Percentiles rank a stretch among this genome's conserved stretches.
These are phyloP conservation scores for Neurospora sp. DNA, from an alignment of 495 filamentous ascomycete species.

Conservation along the genomic window DNA sequence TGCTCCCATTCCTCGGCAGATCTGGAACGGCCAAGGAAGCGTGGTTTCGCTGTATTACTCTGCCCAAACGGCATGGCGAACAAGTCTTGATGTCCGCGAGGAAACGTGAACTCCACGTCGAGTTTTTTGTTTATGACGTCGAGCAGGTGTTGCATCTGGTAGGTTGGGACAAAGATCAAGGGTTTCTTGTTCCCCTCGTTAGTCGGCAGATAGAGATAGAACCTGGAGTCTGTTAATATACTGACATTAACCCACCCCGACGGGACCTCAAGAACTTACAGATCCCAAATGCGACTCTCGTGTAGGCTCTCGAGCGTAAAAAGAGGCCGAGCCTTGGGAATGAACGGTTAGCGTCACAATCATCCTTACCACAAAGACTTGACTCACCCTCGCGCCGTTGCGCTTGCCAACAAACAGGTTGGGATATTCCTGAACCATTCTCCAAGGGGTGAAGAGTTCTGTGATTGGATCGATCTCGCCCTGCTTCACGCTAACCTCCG, in stretches of 20 bases:
- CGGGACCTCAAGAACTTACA: conserved; percentile 45
- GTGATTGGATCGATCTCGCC: conserved; percentile 18
- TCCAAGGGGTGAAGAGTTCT: conserved; percentile 48
- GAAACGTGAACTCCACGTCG: conserved; percentile 38
- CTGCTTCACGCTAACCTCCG: conserved; percentile 10
- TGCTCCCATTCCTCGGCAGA: conserved; percentile 21
- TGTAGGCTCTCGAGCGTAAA: conserved; percentile 48
- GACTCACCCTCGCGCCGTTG: conserved; percentile 32
- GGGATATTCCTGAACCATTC: conserved; percentile 48
- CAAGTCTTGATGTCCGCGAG: conserved; percentile 32
- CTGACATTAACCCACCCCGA: not conserved
- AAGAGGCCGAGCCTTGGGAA: conserved; percentile 40
- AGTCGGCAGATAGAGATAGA: conserved; percentile 50
- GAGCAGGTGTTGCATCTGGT: conserved; percentile 51
- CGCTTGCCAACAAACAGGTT: conserved; percentile 44
- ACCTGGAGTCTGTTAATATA: conserved; percentile 14
- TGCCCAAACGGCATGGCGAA: conserved; percentile 49
- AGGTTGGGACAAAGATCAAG: conserved; percentile 52
- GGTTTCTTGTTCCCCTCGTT: conserved; percentile 30
- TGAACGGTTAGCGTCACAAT: not conserved
- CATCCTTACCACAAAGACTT: not conserved
- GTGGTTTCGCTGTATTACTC: conserved; percentile 47
- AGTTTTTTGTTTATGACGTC: conserved; percentile 47
- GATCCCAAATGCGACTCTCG: conserved; percentile 48
- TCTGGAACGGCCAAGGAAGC: conserved; percentile 49